These are phyloP conservation scores for Prunus kanzakura DNA, from an alignment of 306 rosid species.

Conservation along the genomic window DNA sequence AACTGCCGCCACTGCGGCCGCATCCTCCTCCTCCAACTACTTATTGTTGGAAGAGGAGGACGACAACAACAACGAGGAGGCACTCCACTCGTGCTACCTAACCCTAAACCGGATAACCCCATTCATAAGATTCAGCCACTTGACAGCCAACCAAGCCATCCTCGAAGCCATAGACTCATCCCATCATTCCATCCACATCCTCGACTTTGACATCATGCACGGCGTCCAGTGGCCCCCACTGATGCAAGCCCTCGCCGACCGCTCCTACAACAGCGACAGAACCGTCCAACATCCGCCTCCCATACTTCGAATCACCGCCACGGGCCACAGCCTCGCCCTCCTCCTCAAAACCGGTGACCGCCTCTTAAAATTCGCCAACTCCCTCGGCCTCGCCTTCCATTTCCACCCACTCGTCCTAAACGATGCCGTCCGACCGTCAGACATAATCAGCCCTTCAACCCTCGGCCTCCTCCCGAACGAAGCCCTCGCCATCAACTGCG, in stretches of 20 bases:
- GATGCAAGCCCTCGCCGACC: slow-evolving; percentile 57
- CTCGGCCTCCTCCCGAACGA: slow-evolving; percentile 31
- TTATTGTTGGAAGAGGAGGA: background rate
- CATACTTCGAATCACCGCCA: slow-evolving; percentile 48
- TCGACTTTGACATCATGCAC: slow-evolving; percentile 55
- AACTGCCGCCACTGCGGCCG: background rate
- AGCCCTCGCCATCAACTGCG: slow-evolving; percentile 52
- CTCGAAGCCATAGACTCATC: slow-evolving; percentile 42
- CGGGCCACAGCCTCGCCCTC: slow-evolving; percentile 35
- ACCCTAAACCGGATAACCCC: slow-evolving; percentile 56
- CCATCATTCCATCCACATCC: slow-evolving; percentile 39
- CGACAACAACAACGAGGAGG: slow-evolving; percentile 6
- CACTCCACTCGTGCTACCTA: slow-evolving; percentile 39
- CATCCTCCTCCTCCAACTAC: slow-evolving; percentile 8
- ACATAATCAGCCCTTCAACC: slow-evolving; percentile 16
- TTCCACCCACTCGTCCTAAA: slow-evolving; percentile 40
- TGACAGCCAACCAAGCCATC: slow-evolving; percentile 61
- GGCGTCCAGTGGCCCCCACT: slow-evolving; percentile 66
- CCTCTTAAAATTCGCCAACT: slow-evolving; percentile 39
- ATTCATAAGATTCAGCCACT: slow-evolving; percentile 44
- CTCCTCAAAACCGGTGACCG: slow-evolving; percentile 50
- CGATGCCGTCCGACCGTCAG: slow-evolving; percentile 4
- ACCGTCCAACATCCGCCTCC: slow-evolving; percentile 33
- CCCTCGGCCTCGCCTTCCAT: slow-evolving; percentile 47
- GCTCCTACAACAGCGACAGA: slow-evolving; percentile 16